phyloP scores from a whole-genome alignment of 208 protist species.

The Acanthamoeba healyi region DNA sequence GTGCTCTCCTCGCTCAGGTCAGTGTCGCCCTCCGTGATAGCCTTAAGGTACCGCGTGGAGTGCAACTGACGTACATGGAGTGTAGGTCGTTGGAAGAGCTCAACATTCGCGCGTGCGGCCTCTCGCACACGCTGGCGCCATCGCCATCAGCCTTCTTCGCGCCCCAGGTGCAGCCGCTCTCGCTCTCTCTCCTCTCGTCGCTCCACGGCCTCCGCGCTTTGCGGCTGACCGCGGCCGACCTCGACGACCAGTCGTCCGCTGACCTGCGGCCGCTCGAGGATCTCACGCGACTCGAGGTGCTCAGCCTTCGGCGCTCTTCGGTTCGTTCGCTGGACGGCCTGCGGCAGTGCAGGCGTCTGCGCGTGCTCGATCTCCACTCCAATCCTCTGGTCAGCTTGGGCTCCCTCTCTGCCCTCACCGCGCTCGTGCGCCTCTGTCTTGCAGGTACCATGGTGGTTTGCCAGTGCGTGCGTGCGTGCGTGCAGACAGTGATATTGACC shows the following conservation, averaged over 20 bases:
- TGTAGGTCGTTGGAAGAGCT: not conserved
- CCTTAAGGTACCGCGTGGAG: no score
- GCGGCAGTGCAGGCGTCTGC: not conserved
- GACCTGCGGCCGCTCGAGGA: not conserved
- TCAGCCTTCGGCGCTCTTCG: not conserved
- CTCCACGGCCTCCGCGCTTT: not conserved
- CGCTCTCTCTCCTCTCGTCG: not conserved
- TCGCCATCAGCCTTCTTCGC: not conserved
- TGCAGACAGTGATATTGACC: no score
- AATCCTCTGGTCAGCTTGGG: not conserved
- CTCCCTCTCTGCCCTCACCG: not conserved
- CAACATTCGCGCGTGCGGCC: not conserved
- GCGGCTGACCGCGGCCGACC: not conserved
- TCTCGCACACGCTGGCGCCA: not conserved
- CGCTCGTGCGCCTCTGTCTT: not conserved
- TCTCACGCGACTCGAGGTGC: not conserved
- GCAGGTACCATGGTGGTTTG: no score
- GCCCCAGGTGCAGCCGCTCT: not conserved
- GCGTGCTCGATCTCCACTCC: slow-evolving; percentile 12
- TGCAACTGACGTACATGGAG: no score
- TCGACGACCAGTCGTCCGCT: not conserved
- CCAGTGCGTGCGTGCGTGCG: no score
- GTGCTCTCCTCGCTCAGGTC: not conserved
- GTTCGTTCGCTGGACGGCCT: not conserved
- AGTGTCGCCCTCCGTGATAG: not conserved